Base-by-base conservation (phyloP, 1,284 basidiomycete species). In the Neonothopanus nambi region DNA sequence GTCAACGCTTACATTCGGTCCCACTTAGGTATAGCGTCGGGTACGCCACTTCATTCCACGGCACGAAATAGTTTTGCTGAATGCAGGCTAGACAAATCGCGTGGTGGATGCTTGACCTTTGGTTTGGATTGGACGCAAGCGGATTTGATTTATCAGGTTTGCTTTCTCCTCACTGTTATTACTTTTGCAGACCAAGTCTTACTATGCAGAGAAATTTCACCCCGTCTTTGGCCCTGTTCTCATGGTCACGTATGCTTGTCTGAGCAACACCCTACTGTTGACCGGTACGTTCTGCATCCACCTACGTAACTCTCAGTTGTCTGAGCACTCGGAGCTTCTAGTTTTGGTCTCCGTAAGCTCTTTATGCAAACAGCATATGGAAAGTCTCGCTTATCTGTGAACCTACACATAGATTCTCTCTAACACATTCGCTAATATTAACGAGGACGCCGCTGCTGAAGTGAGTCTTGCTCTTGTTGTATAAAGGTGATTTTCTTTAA, bases 361-460 rank as follows among this genome's bases (percentile, higher is more conserved):
- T 42, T 21, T 24, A 51, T 9, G 8, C 30, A 40, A 35, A 26
- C 21, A 26, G 17, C 30, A 23, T n/a, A 15, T 39, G 37, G 8
- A 44, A 38, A 13, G n/a, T n/a, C 46, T 20, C 28, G 40, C 37
- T 63, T 26, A 64, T 43, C 61, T 5, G 11, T 28, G 5, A 28
- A 33, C n/a, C n/a, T n/a, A n/a, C n/a, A n/a, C n/a, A 61, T 75
- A 87, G 93, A 95, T 97, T 44, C 76, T 98, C 18, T 93, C 93
- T 7, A 91, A 97, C 67, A 98, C 95, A 0, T 98, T 97, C 67
- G 85, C 93, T 0, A 91, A 82, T 17, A 93, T 97, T 63, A 95
- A 87, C 58, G 88, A 92, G 61, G 95, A 97, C 70, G 95, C 95
- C 17, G 84, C 84, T 11, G 93, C 94, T 5, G 95, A 97, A 77